Percentiles rank a stretch among this genome's conserved stretches.
Conservation (phyloP, 2,329 filamentous ascomycete species). For the Neophaeococcomyces mojaviensis region DNA sequence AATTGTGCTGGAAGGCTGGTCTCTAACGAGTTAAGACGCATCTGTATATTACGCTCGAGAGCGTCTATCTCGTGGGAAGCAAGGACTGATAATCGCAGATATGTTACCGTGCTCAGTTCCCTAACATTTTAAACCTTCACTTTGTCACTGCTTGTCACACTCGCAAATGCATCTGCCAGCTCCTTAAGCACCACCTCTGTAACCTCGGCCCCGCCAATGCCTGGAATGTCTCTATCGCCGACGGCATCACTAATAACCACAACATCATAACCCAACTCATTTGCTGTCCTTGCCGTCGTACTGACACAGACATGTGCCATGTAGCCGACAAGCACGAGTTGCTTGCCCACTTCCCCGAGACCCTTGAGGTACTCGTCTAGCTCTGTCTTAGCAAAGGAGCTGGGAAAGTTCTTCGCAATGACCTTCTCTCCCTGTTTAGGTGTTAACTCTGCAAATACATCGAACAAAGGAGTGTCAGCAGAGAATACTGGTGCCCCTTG, state of each 20-base stretch:
- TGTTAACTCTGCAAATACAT: slow-evolving; percentile 54
- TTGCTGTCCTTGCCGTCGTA: slow-evolving; percentile 55
- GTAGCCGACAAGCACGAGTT: slow-evolving; percentile 46
- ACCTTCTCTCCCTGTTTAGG: slow-evolving; percentile 50
- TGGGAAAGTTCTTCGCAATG: slow-evolving; percentile 52
- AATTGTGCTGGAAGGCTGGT: too few species aligned
- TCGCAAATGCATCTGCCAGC: slow-evolving; percentile 57
- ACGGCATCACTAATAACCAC: slow-evolving; percentile 55
- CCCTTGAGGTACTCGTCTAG: slow-evolving; percentile 49
- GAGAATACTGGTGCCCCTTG: slow-evolving; percentile 61
- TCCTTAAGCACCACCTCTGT: slow-evolving; percentile 47
- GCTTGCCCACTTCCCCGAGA: slow-evolving; percentile 40
- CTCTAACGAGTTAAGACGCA: too few species aligned
- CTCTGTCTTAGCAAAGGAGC: slow-evolving; percentile 54
- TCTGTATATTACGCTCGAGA: too few species aligned
- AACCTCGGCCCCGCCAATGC: slow-evolving; percentile 49
- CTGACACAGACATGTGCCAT: slow-evolving; percentile 59
- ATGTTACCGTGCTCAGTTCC: too few species aligned
- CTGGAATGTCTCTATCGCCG: slow-evolving; percentile 60
- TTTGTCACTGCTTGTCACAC: slow-evolving; percentile 46
- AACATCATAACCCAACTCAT: slow-evolving; percentile 57
- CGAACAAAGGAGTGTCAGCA: slow-evolving; percentile 50
- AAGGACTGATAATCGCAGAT: too few species aligned
- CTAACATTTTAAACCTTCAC: too few species aligned
- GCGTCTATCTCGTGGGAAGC: too few species aligned